A percentile compares a stretch with the other conserved stretches of the same genome.
Conservation (phyloP, 2,329 filamentous ascomycete genomes). For the Ophiostoma piceae region DNA sequence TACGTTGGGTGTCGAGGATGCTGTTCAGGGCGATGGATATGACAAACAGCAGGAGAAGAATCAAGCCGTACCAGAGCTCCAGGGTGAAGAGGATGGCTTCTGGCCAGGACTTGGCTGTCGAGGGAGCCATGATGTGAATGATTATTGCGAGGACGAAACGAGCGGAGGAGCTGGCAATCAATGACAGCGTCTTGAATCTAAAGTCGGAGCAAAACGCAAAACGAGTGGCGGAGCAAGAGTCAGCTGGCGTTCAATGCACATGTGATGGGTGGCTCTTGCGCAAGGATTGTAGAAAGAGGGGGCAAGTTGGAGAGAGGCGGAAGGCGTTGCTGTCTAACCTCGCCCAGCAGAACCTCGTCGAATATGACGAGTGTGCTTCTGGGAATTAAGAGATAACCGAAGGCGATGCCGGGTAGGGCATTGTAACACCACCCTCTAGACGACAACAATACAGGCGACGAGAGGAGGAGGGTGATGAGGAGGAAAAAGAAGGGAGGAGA, state of each 20-base stretch:
- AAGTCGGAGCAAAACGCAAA: background rate
- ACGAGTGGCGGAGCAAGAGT: slow-evolving; percentile 11
- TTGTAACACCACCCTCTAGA: slow-evolving; percentile 22
- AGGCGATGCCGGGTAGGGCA: slow-evolving; percentile 23
- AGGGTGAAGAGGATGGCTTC: slow-evolving; percentile 44
- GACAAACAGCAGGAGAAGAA: slow-evolving; percentile 51
- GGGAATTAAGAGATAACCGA: slow-evolving; percentile 22
- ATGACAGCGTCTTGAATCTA: slow-evolving; percentile 3
- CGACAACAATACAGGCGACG: background rate
- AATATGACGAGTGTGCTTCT: slow-evolving; percentile 21
- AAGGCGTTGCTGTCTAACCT: slow-evolving; percentile 21
- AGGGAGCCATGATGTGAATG: slow-evolving; percentile 27
- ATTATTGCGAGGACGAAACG: slow-evolving; percentile 14
- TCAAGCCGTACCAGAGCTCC: slow-evolving; percentile 48
- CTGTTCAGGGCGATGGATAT: slow-evolving; percentile 48
- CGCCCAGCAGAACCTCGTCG: slow-evolving; percentile 20
- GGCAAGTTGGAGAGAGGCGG: slow-evolving; percentile 9
- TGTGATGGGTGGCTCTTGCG: slow-evolving; percentile 5
- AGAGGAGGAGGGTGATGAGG: background rate
- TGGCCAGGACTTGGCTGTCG: slow-evolving; percentile 31
- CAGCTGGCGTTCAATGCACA: slow-evolving; percentile 9
- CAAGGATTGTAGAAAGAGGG: background rate
- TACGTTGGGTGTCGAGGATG: slow-evolving; percentile 41
- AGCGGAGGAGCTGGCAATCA: slow-evolving; percentile 20
- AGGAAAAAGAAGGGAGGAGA: background rate